These are phyloP conservation scores for Thermothelomyces thermophilus DNA, from an alignment of 2,329 filamentous ascomycete genomes.

Conservation along the genomic window DNA sequence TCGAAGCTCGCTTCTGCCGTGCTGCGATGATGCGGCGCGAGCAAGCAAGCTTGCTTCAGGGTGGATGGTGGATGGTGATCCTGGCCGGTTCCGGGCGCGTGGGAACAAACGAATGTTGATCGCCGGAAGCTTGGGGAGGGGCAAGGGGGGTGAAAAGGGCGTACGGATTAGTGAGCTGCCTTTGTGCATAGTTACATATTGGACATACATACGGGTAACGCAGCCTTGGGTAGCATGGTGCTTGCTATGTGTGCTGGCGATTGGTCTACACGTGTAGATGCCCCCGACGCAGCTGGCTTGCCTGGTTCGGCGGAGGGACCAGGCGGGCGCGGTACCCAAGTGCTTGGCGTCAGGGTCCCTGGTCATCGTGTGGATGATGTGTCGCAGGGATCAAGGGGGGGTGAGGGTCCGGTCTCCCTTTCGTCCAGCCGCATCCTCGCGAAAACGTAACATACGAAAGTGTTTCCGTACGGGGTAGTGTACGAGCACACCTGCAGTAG, in stretches of 20 bases:
- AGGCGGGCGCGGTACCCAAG: conserved; percentile 10
- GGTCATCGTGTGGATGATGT: conserved; percentile 7
- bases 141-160: conserved; percentile 17
- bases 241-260: conserved; percentile 13
- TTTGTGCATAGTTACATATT: background rate
- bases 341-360: conserved; percentile 15
- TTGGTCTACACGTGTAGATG: conserved; percentile 18
- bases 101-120: conserved; percentile 15
- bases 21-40: background rate
- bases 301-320: conserved; percentile 3
- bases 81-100: conserved; percentile 7
- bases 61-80: background rate
- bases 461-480: too few relatives aligned
- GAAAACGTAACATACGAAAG: too few relatives aligned
- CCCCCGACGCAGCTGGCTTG: too few relatives aligned
- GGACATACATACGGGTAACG: background rate
- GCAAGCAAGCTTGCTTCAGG: background rate
- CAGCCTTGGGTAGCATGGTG: conserved; percentile 10
- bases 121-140: conserved; percentile 11
- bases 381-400: conserved; percentile 14
- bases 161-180: too few relatives aligned
- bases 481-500: too few relatives aligned
- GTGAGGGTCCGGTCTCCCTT: conserved; percentile 13
- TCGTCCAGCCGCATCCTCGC: background rate
- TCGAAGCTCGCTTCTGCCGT: conserved; percentile 3